Conservation (phyloP, 2,329 filamentous ascomycete genomes). For the Sarocladium oryzae region DNA sequence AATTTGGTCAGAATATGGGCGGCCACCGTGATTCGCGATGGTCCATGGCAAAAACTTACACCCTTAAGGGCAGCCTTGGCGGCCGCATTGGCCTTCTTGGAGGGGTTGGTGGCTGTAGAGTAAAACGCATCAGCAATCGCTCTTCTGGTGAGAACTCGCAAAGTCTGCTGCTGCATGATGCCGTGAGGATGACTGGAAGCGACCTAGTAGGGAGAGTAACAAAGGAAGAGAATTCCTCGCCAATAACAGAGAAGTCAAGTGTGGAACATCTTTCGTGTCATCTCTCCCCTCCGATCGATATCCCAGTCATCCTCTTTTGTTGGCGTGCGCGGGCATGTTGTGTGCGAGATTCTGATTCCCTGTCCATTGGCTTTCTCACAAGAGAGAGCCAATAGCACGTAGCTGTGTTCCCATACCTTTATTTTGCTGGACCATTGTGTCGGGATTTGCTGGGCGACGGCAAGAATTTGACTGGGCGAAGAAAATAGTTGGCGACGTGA, state of each 20-base stretch:
- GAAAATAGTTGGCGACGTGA: constrained; percentile 10
- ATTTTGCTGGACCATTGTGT: constrained; percentile 30
- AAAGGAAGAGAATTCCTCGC: not conserved
- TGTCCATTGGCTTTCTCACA: not conserved
- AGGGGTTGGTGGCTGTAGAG: constrained; percentile 54
- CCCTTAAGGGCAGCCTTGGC: constrained; percentile 95
- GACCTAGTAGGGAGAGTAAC: constrained; percentile 8
- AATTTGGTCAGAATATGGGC: constrained; percentile 9
- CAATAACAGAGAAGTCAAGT: not conserved
- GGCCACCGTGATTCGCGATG: not conserved
- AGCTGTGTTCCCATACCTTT: constrained; percentile 39
- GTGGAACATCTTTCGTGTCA: not conserved
- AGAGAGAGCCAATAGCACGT: not conserved
- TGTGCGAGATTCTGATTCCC: not conserved
- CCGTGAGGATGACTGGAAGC: constrained; percentile 21
- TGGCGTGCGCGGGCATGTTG: not conserved
- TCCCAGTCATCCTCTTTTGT: not conserved
- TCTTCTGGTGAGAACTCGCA: constrained; percentile 62
- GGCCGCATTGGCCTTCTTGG: constrained; percentile 87
- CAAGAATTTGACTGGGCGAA: constrained; percentile 17
- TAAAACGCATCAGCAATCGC: constrained; percentile 65
- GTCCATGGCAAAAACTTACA: constrained; percentile 53
- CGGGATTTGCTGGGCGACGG: constrained; percentile 18
- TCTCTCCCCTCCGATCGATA: not conserved
- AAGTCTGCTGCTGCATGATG: constrained; percentile 69